Evolutionary conservation across 2,329 filamentous ascomycete genomes (phyloP), one percentile per base, ranked within the genome.

Genomic region (Endoconidiophora laricicola): DNA sequence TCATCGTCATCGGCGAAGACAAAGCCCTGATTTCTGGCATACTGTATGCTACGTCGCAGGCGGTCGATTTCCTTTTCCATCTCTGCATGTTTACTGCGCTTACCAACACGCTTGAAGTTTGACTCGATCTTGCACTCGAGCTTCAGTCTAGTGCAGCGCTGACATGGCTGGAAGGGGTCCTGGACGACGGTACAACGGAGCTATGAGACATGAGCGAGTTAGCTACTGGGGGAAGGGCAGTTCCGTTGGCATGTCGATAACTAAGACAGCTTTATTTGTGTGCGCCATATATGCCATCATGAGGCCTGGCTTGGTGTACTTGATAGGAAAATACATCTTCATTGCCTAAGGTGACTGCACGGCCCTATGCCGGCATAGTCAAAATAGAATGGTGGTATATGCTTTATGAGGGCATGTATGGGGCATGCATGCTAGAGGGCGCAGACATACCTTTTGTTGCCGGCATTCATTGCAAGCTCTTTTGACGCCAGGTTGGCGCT

Each of bases 61-160:
- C 70, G 76, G 52, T 85, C 81, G 59, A 88, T 84, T 63, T 88
- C 82, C 65, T 79, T 83, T 61, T 86, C 83, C 83, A 88, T 88
- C 65, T 88, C 84, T 59, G 83, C 83, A 64, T 90, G 83, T 62
- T 85, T 83, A 56, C 78, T 83, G 40, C 84, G 76, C 69, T 91
- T 91, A 55, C 84, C 82, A 16, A 88, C 71, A 57, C 84, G 79
- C 71, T 87, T 88, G 67, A 90, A 90, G 64, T 87, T 86, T 59
- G 82, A 84, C 63, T 90, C 83, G 63, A 91, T 90, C 63, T 86
- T 85, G 71, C 85, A 91, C 54, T 81, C 76, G 54, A 90, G 78
- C 64, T 83, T 84, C 60, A 88, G 75, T 58, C 86, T 83, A 61
- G 76, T 76, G 66, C 85, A 91, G 51, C 85, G 74, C 49, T 79